Percentiles rank a stretch among this genome's conserved stretches.
These are phyloP conservation scores for Glebionis coronaria DNA, from an alignment of 129 eudicot genomes.

Conservation along the genomic window DNA sequence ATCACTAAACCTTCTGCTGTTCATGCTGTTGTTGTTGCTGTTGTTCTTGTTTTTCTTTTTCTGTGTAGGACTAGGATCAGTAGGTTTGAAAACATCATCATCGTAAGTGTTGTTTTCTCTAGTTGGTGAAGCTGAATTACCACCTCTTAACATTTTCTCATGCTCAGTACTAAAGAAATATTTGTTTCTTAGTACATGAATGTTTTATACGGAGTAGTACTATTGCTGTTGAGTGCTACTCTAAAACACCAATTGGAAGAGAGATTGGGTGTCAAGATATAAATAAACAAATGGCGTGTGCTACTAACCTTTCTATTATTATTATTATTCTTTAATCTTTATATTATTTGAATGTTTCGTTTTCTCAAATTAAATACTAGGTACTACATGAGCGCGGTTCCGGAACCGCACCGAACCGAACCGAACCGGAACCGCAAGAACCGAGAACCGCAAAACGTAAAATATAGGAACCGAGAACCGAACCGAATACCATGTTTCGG, in stretches of 20 bases:
- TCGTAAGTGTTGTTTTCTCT: neutral
- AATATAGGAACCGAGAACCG: no score
- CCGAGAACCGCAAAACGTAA: no score
- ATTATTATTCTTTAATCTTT: neutral
- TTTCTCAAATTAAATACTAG: neutral
- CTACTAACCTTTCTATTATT: slow-evolving; percentile 26
- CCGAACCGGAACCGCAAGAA: no score
- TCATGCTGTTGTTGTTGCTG: slow-evolving; percentile 27
- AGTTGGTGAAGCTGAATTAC: neutral
- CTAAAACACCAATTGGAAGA: neutral
- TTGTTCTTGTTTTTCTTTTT: slow-evolving; percentile 35
- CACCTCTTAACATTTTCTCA: slow-evolving; percentile 32
- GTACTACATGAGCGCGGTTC: no score
- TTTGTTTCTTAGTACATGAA: slow-evolving; percentile 19
- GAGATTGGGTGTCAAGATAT: slow-evolving; percentile 11
- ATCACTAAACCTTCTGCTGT: slow-evolving; percentile 48
- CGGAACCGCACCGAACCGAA: no score
- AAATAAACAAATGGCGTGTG: slow-evolving; percentile 27
- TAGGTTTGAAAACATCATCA: neutral
- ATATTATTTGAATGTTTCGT: neutral
- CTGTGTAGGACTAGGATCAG: neutral
- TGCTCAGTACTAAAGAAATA: neutral
- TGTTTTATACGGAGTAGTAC: slow-evolving; percentile 9
- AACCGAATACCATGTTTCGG: no score
- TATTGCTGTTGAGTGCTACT: neutral